Evolutionary conservation across 1,139 yeast species (phyloP).

Genomic region (Arxiozyma bovina): DNA sequence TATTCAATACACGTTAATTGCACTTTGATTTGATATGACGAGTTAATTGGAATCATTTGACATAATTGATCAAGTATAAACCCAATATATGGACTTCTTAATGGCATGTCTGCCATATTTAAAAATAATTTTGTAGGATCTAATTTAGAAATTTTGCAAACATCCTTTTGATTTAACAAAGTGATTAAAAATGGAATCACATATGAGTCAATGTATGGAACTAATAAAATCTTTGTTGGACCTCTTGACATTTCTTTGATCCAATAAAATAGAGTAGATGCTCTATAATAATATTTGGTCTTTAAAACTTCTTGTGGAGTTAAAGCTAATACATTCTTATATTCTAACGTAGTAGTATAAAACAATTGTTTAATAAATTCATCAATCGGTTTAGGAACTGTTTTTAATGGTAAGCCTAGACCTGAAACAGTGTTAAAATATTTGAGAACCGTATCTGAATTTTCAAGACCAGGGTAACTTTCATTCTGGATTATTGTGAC

Average conservation of each 20-base stretch:
- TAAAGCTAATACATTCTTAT: constrained; percentile 30
- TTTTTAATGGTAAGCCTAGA: constrained; percentile 31
- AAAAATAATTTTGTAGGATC: constrained; percentile 48
- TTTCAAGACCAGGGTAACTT: constrained; percentile 42
- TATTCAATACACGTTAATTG: constrained; percentile 66
- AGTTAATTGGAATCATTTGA: constrained; percentile 28
- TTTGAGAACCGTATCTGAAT: constrained; percentile 38
- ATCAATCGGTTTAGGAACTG: constrained; percentile 25
- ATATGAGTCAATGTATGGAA: constrained; percentile 35
- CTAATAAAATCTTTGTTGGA: constrained; percentile 30
- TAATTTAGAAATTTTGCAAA: constrained; percentile 63
- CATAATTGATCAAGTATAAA: constrained; percentile 46
- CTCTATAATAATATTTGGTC: constrained; percentile 33
- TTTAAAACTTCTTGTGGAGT: constrained; percentile 32
- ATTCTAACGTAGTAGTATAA: constrained; percentile 38
- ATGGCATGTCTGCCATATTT: constrained; percentile 51
- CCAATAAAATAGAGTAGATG: constrained; percentile 31
- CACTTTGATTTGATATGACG: constrained; percentile 61
- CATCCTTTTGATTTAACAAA: constrained; percentile 67
- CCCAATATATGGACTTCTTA: constrained; percentile 38
- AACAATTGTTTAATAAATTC: constrained; percentile 35
- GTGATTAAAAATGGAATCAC: constrained; percentile 66
- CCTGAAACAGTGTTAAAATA: constrained; percentile 33
- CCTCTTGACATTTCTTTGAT: constrained; percentile 24
- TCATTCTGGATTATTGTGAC: constrained; percentile 48